phyloP scores from a whole-genome alignment of 208 protist species.

The Leishmania major region DNA sequence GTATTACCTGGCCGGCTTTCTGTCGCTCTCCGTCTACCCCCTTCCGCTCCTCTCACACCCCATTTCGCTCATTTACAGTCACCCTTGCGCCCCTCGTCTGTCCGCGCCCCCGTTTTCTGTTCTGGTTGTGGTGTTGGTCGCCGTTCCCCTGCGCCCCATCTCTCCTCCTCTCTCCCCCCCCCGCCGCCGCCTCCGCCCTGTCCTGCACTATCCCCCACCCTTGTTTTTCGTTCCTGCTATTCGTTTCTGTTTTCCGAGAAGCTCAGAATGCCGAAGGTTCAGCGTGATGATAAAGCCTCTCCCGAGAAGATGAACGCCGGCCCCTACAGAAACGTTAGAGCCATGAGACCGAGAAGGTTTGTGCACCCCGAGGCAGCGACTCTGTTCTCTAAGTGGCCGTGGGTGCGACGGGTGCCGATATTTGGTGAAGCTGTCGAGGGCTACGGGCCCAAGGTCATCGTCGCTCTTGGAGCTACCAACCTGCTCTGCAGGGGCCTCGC shows the following conservation, averaged over 20 bases:
- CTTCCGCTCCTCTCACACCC: no score
- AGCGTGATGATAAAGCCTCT: conserved; percentile 14
- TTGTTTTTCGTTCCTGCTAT: background rate
- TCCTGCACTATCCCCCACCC: background rate
- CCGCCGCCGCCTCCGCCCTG: background rate
- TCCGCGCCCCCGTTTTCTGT: no score
- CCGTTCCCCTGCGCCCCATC: no score
- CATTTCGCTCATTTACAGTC: no score
- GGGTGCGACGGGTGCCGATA: conserved; percentile 39
- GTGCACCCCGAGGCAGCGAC: conserved; percentile 40
- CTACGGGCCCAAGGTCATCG: conserved; percentile 41
- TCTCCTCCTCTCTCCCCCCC: background rate
- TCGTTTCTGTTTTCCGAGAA: background rate
- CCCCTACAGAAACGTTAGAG: background rate
- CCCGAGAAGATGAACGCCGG: background rate
- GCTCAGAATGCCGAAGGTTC: background rate
- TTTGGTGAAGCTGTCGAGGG: conserved; percentile 44
- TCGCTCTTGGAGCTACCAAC: conserved; percentile 46
- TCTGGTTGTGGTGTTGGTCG: no score
- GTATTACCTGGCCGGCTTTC: background rate
- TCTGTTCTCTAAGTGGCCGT: conserved; percentile 37
- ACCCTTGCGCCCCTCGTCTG: no score
- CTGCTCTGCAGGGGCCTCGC: conserved; percentile 63
- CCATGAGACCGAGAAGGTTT: background rate
- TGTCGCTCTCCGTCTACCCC: no score